Evolutionary conservation across 805 yeast genomes (phyloP).

Genomic region (Torulaspora delbrueckii): DNA sequence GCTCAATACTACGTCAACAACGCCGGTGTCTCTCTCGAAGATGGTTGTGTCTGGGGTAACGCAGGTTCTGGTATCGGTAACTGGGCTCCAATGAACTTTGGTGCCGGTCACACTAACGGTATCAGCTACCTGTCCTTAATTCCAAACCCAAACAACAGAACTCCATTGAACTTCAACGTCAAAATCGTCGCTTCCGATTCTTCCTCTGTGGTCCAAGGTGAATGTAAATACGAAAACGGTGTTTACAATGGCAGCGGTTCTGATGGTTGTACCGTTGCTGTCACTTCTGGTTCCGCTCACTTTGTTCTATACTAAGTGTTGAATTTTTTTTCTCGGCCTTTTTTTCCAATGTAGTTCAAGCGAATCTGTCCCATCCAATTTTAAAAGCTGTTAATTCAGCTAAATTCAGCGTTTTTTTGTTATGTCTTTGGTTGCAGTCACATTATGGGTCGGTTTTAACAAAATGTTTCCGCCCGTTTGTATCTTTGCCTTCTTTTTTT

Average conservation of each 20-base stretch:
- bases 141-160: conserved; percentile 87
- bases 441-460: background rate
- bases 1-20: conserved; percentile 96
- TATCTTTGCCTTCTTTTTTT: background rate
- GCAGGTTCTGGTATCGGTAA: conserved; percentile 79
- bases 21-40: conserved; percentile 85
- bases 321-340: background rate
- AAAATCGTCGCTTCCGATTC: conserved; percentile 71
- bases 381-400: background rate
- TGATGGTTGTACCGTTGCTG: conserved; percentile 93
- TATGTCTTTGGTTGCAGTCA: background rate
- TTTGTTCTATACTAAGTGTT: conserved; percentile 58
- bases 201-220: conserved; percentile 59
- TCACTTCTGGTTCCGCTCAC: conserved; percentile 75
- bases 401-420: background rate
- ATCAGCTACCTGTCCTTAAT: conserved; percentile 80
- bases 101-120: conserved; percentile 77
- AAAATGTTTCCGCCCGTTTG: background rate
- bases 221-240: conserved; percentile 79
- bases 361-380: conserved; percentile 5
- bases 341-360: background rate
- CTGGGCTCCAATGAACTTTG: conserved; percentile 97
- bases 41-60: conserved; percentile 94
- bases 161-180: conserved; percentile 66
- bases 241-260: conserved; percentile 46